phyloP scores from a whole-genome alignment of 2,329 filamentous ascomycete genomes.

The Arthrobotrys iridis region DNA sequence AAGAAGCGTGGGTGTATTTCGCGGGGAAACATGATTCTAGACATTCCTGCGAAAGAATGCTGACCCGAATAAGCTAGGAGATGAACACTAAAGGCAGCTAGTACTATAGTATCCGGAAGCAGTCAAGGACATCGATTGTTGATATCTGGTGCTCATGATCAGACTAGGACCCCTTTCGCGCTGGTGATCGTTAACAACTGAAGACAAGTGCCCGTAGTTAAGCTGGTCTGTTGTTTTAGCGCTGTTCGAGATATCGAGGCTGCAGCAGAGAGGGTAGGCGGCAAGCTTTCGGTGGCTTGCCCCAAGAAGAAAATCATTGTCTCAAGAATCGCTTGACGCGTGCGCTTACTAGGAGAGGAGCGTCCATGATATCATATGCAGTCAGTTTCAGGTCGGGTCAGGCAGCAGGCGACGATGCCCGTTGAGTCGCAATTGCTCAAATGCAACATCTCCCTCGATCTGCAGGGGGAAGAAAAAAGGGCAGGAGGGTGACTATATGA shows the following conservation, averaged over 20 bases:
- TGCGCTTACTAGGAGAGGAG: slow-evolving; percentile 33
- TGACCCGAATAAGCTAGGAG: slow-evolving; percentile 41
- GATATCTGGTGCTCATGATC: slow-evolving; percentile 38
- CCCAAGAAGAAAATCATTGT: slow-evolving; percentile 35
- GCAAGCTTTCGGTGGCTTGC: slow-evolving; percentile 28
- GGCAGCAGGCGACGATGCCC: slow-evolving; percentile 12
- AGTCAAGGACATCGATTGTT: slow-evolving; percentile 30
- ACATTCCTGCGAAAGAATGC: slow-evolving; percentile 46
- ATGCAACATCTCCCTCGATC: slow-evolving; percentile 23
- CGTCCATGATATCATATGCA: slow-evolving; percentile 44
- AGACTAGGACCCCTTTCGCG: slow-evolving; percentile 12
- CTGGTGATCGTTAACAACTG: slow-evolving; percentile 37
- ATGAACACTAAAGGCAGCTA: slow-evolving; percentile 42
- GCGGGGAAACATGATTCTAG: slow-evolving; percentile 47
- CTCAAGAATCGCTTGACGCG: slow-evolving; percentile 45
- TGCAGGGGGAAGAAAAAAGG: slow-evolving; percentile 22
- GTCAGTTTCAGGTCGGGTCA: slow-evolving; percentile 4
- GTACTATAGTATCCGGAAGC: slow-evolving; percentile 3
- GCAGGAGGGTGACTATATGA: slow-evolving; percentile 27
- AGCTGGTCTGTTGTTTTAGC: slow-evolving; percentile 14
- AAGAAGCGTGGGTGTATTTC: slow-evolving; percentile 21
- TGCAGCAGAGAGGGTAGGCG: slow-evolving; percentile 17
- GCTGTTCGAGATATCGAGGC: slow-evolving; percentile 33
- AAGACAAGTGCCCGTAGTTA: slow-evolving; percentile 52
- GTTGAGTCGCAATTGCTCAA: slow-evolving; percentile 1